Evolutionary conservation across 305 asterid genomes (phyloP), one percentile per base, ranked within the genome.

Genomic region (Rubia tinctorum): DNA sequence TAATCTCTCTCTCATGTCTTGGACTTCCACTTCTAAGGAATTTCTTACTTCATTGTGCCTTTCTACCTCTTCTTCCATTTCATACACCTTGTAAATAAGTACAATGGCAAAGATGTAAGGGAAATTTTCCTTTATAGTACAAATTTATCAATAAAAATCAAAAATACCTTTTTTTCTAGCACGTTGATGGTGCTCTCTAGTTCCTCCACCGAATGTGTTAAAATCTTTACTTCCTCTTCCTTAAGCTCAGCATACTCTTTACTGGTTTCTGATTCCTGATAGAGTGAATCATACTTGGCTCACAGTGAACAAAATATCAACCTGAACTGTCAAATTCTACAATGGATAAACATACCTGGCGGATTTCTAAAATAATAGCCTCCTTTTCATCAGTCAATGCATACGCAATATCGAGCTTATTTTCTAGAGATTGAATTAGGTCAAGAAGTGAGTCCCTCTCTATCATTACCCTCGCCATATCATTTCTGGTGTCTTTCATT

Each of bases 201-300:
- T 89, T 91, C 98, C 88, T 91, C 93, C 51, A 93, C 87, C 8
- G 96, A 91, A 68, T 65, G 87, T 75, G 91, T 97, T 79, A 93
- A 83, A 83, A 93, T 89, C 86, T 81, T 87, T 65, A 93, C 96
- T 88, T 93, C 98, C 84, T 87, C 98, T 84, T 93, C 97, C 87
- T 93, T 93, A 74, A 88, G 87, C 82, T 89, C 97, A 61, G 98
- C 98, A 76, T 88, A 88, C 73, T 82, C 53, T 85, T 88, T 93
- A 82, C 89, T 84, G 61, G 85, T 84, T 82, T 88, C 93, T 63
- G 95, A 87, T 75, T 83, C 95, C 98, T 93, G 79, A 40, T 30
- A 80, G 63, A 77, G 40, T 63, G 56, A 80, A 55, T 66, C 73
- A 55, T 76, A 75, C 40, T 83, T 79, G 72, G 78, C 61, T 76